Percentiles rank a stretch among this genome's conserved stretches.
Conservation (phyloP, 129 eudicot species). For the Lactuca sativa region DNA sequence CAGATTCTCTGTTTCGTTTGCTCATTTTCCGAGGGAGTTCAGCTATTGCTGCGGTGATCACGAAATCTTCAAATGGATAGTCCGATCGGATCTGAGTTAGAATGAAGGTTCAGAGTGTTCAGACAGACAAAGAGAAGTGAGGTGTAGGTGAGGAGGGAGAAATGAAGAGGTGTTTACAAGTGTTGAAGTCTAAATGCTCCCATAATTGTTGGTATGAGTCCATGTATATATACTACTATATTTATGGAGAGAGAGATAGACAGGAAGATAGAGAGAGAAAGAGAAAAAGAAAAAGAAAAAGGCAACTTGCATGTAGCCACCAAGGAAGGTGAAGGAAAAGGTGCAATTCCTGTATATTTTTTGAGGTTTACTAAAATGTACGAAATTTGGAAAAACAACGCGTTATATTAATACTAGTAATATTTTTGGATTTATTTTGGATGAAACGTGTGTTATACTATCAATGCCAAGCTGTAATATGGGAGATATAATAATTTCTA, state of each 20-base stretch:
- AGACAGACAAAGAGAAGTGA: constrained; percentile 11
- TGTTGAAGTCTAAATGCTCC: constrained; percentile 35
- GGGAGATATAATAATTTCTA: no score
- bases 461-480: no score
- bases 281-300: background rate
- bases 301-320: constrained; percentile 3
- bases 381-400: background rate
- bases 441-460: background rate
- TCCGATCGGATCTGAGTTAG: constrained; percentile 22
- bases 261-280: background rate
- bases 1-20: constrained; percentile 14
- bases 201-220: constrained; percentile 31
- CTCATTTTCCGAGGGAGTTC: constrained; percentile 12
- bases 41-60: constrained; percentile 19
- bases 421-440: background rate
- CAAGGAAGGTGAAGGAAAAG: constrained; percentile 9
- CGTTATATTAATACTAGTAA: background rate
- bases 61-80: constrained; percentile 15
- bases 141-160: constrained; percentile 20
- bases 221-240: constrained; percentile 17
- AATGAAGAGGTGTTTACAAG: constrained; percentile 25
- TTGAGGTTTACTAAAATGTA: constrained; percentile 1
- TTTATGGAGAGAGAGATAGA: background rate
- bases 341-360: background rate
- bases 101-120: background rate